A percentile compares a stretch with the other conserved stretches of the same genome.
Conservation (phyloP, 2,329 filamentous ascomycete genomes). For the Neophaeococcomyces mojaviensis region DNA sequence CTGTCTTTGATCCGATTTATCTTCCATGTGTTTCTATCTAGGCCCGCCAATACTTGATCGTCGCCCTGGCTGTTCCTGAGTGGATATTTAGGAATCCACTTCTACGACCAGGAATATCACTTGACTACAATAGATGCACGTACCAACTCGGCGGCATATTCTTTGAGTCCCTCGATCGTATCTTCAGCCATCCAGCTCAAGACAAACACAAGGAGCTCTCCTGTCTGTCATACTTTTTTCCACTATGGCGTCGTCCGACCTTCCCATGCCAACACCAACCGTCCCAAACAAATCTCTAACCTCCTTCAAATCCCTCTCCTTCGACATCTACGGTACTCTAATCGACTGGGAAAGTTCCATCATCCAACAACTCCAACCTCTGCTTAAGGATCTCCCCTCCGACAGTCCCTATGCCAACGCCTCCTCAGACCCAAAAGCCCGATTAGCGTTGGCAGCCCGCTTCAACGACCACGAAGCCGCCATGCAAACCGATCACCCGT, state of each 20-base stretch:
- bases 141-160: too few relatives aligned
- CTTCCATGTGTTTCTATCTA: background rate
- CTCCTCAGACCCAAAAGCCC: slow-evolving; percentile 18
- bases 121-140: too few relatives aligned
- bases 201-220: background rate
- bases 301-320: too few relatives aligned
- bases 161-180: background rate
- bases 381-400: background rate
- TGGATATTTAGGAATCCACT: background rate
- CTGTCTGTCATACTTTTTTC: background rate
- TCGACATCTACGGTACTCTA: too few relatives aligned
- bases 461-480: slow-evolving; percentile 40
- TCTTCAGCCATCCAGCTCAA: too few relatives aligned
- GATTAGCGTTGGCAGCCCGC: slow-evolving; percentile 33
- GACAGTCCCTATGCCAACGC: background rate
- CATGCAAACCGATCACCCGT: slow-evolving; percentile 49
- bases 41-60: background rate
- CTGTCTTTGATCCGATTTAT: background rate
- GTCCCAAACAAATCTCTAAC: background rate
- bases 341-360: background rate
- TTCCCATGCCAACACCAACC: slow-evolving; percentile 3
- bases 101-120: too few relatives aligned
- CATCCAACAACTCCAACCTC: background rate
- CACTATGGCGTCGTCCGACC: background rate
- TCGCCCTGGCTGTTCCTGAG: background rate